A percentile compares a stretch with the other conserved stretches of the same genome.
Conservation (phyloP, 2,329 filamentous ascomycete species). For the Aspergillus bombycis region DNA sequence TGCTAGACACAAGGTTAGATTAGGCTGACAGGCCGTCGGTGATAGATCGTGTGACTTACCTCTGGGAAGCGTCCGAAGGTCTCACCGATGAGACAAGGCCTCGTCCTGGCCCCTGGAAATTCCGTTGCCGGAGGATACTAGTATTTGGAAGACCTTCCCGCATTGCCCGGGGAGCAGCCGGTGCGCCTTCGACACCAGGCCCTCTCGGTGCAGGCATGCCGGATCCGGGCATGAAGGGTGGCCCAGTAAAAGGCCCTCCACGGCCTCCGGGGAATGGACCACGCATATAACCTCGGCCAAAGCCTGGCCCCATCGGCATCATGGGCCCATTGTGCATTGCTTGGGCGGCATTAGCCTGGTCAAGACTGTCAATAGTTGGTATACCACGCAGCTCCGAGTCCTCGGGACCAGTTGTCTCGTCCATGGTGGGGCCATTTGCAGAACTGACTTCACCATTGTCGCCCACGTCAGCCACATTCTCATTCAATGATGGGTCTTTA, state of each 20-base stretch:
- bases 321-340: constrained; percentile 36
- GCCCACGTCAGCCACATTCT: constrained; percentile 16
- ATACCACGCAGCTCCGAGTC: constrained; percentile 32
- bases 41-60: constrained; percentile 28
- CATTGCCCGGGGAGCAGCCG: constrained; percentile 94
- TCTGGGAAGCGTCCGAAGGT: constrained; percentile 28
- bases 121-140: constrained; percentile 68
- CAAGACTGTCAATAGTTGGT: constrained; percentile 36
- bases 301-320: constrained; percentile 34
- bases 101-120: constrained; percentile 42
- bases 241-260: constrained; percentile 36
- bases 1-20: constrained; percentile 24
- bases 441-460: constrained; percentile 20
- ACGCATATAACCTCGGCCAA: constrained; percentile 48
- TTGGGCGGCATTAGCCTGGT: constrained; percentile 28
- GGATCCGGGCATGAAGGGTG: constrained; percentile 32
- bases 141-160: constrained; percentile 84
- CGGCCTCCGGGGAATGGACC: constrained; percentile 50
- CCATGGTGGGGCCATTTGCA: constrained; percentile 13
- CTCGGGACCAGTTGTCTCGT: constrained; percentile 20
- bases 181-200: constrained; percentile 70
- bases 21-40: neutral
- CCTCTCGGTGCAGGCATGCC: constrained; percentile 45
- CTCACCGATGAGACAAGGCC: constrained; percentile 24
- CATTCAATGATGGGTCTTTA: constrained; percentile 26